Percentiles rank a stretch among this genome's conserved stretches.
Conservation (phyloP, 208 protist species). For the Herpetomonas tarakana region DNA sequence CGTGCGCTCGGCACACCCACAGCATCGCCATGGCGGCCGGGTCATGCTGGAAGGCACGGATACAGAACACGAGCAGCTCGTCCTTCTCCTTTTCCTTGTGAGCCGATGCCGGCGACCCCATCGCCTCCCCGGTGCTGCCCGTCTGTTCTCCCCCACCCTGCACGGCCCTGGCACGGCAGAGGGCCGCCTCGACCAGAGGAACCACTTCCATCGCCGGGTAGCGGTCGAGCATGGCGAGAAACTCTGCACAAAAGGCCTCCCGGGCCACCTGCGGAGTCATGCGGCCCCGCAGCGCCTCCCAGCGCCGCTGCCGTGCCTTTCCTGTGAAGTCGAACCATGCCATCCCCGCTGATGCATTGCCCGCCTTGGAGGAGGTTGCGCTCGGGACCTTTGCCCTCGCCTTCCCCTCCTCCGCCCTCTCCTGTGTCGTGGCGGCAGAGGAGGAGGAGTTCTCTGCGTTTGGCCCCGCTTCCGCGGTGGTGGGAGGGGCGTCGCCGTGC, state of each 20-base stretch:
- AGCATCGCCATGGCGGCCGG: slow-evolving; percentile 63
- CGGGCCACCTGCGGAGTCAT: slow-evolving; percentile 60
- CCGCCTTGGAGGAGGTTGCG: not conserved
- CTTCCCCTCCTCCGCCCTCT: not conserved
- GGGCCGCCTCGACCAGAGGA: slow-evolving; percentile 47
- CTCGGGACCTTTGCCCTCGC: slow-evolving; percentile 1
- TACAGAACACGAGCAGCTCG: slow-evolving; percentile 24
- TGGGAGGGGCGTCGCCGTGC: slow-evolving; percentile 57
- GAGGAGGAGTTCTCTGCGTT: not conserved
- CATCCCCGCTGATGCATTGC: slow-evolving; percentile 10
- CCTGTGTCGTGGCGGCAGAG: not conserved
- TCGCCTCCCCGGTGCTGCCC: too few species aligned
- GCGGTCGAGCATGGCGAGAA: slow-evolving; percentile 53
- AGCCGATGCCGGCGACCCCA: not conserved
- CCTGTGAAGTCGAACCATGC: slow-evolving; percentile 69
- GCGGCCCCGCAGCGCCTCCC: slow-evolving; percentile 48
- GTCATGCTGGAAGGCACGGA: slow-evolving; percentile 56
- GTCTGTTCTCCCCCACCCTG: not conserved
- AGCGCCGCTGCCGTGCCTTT: slow-evolving; percentile 34
- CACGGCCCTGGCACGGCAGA: slow-evolving; percentile 23
- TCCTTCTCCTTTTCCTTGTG: not conserved
- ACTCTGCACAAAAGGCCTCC: slow-evolving; percentile 68
- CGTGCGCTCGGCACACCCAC: slow-evolving; percentile 71
- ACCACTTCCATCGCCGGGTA: slow-evolving; percentile 38
- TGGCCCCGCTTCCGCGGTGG: not conserved